Evolutionary conservation across 2,329 filamentous ascomycete species (phyloP).

Genomic region (Clathrospora elynae): DNA sequence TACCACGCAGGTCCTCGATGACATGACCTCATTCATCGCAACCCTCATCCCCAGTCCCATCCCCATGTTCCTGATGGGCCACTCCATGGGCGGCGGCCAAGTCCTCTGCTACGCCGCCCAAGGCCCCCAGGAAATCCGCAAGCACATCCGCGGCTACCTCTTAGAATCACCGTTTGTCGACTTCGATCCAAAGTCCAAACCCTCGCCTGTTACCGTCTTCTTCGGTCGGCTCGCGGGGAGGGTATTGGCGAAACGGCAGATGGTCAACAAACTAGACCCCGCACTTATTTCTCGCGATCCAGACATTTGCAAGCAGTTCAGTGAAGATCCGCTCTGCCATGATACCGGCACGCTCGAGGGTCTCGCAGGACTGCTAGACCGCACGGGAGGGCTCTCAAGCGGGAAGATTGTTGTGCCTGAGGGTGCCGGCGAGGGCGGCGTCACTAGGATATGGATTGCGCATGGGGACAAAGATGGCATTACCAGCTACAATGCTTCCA

Average conservation of each 20-base stretch:
- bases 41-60: slow-evolving; percentile 58
- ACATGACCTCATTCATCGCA: slow-evolving; percentile 77
- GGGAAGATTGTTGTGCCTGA: slow-evolving; percentile 58
- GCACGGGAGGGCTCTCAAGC: slow-evolving; percentile 64
- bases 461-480: slow-evolving; percentile 78
- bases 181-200: slow-evolving; percentile 68
- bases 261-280: slow-evolving; percentile 68
- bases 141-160: slow-evolving; percentile 72
- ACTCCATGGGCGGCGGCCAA: slow-evolving; percentile 89
- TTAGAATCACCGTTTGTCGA: slow-evolving; percentile 80
- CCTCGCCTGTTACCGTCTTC: slow-evolving; percentile 66
- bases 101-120: slow-evolving; percentile 64
- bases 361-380: slow-evolving; percentile 75
- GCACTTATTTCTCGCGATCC: slow-evolving; percentile 70
- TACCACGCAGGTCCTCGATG: slow-evolving; percentile 72
- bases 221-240: slow-evolving; percentile 70
- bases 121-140: slow-evolving; percentile 58
- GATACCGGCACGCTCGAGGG: slow-evolving; percentile 86
- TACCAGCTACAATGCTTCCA: slow-evolving; percentile 68
- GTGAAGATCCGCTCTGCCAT: slow-evolving; percentile 74
- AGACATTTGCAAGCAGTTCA: slow-evolving; percentile 64
- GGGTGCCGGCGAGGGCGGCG: slow-evolving; percentile 55
- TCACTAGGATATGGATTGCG: slow-evolving; percentile 70
- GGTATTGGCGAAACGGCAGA: slow-evolving; percentile 69
- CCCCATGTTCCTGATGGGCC: slow-evolving; percentile 84